Evolutionary conservation across 1,284 basidiomycete genomes (phyloP).

Genomic region (Marasmius tenuissimus): DNA sequence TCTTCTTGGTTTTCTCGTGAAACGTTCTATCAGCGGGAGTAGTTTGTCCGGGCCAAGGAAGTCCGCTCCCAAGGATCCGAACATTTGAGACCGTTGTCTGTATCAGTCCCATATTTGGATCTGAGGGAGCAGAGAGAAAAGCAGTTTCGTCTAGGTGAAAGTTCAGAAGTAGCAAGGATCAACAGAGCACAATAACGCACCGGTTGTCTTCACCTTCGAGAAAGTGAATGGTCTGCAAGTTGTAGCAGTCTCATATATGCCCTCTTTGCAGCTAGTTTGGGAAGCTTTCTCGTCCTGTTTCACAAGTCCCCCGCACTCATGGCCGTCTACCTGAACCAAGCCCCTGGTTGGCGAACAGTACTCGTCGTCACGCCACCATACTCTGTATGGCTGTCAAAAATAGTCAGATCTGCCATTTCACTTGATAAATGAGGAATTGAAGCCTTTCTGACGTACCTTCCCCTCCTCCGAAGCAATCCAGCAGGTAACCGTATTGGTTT

Average conservation of each 20-base stretch:
- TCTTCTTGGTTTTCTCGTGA: not conserved
- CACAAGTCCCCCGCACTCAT: not conserved
- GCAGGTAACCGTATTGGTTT: conserved; percentile 14
- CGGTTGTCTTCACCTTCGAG: not conserved
- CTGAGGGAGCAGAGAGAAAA: not conserved
- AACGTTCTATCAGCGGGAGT: not conserved
- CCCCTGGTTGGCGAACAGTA: too few species aligned
- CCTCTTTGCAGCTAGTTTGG: not conserved
- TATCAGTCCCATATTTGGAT: not conserved
- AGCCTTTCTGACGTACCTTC: conserved; percentile 12
- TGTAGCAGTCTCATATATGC: not conserved
- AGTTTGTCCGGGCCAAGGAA: too few species aligned
- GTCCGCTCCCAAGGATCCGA: too few species aligned
- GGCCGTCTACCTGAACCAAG: not conserved
- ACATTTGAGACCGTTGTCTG: not conserved
- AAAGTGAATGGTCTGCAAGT: not conserved
- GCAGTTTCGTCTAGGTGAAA: not conserved
- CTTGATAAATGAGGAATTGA: too few species aligned
- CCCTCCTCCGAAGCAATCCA: conserved; percentile 23
- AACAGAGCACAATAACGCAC: not conserved
- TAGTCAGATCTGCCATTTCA: too few species aligned
- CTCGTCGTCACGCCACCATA: too few species aligned
- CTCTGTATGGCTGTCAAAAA: too few species aligned
- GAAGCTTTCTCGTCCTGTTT: too few species aligned
- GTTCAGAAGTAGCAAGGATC: too few species aligned